phyloP scores from a whole-genome alignment of 257 asterid species.

The Ballota nigra region DNA sequence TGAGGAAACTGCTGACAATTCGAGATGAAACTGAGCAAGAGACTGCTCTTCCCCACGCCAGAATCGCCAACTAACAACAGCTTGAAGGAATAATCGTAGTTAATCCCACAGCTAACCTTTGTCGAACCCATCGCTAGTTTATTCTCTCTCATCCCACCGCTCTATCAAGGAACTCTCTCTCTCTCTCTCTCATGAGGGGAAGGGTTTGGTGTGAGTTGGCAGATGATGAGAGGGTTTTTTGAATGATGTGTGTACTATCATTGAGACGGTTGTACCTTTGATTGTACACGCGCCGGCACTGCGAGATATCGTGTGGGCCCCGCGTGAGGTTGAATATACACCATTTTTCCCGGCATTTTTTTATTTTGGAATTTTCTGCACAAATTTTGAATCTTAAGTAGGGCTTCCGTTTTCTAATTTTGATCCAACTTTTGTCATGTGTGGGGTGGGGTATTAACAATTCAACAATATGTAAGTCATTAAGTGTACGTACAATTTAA shows the following conservation, averaged over 20 bases:
- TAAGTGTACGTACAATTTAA: no score
- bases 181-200: neutral
- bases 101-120: slow-evolving; percentile 21
- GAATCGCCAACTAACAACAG: slow-evolving; percentile 78
- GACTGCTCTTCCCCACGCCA: slow-evolving; percentile 88
- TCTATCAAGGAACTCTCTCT: slow-evolving; percentile 18
- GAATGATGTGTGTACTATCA: slow-evolving; percentile 18
- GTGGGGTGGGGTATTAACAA: no score
- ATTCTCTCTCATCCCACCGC: slow-evolving; percentile 17
- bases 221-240: neutral
- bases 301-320: slow-evolving; percentile 29
- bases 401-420: no score
- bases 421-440: no score
- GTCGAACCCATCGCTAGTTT: slow-evolving; percentile 34
- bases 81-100: slow-evolving; percentile 85
- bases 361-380: neutral
- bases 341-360: slow-evolving; percentile 28
- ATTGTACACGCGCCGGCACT: slow-evolving; percentile 67
- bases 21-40: slow-evolving; percentile 63
- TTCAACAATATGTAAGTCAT: no score
- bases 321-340: slow-evolving; percentile 13
- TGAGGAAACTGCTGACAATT: slow-evolving; percentile 53
- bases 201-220: slow-evolving; percentile 31
- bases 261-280: slow-evolving; percentile 47
- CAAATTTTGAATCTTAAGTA: no score